Evolutionary conservation across 176 grass and related monocot genomes (phyloP), one percentile per base, ranked within the genome.

Genomic region (Cenchrus purpureus): DNA sequence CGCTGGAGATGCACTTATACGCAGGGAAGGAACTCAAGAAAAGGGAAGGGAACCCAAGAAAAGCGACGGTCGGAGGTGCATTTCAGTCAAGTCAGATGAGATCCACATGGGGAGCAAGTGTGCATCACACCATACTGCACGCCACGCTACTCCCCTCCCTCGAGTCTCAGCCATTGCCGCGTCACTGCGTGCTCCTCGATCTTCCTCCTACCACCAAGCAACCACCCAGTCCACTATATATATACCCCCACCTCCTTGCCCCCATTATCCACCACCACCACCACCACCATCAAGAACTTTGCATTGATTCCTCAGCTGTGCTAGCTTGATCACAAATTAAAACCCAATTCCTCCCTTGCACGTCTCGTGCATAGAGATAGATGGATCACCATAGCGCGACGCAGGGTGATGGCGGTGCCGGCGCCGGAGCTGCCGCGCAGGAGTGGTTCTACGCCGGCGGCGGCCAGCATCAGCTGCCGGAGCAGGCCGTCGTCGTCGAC

Each of bases 41-140:
- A 25, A 25, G 22, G 57, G 59, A 61, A 73, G 78, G 57, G 29
- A 44, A 64, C 44, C 29, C 37, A 49, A 40, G 49, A 16, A 69
- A 69, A 69, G 66, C 32, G 54, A 55, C 34, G 32, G 44, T 55
- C n/a, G 44, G 49, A 72, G 16, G 59, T 61, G n/a, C 57, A 12
- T 58, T 73, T 77, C 63, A 12, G 55, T 81, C 55, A 82, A 46
- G 12, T 60, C 34, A 72, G 67, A 65, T 46, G 69, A 72, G 67
- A 65, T 46, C 70, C 83, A 86, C 78, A 89, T 77, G 78, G 78
- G 63, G 64, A 79, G 48, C 77, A 70, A 86, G 83, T 81, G 88
- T 74, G 83, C 46, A 57, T 2, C 78, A 71, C 51, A 70, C 79
- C 77, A 89, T 8, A 78, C 42, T 10, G 62, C 77, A 67, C 67